Conservation (phyloP, 2,329 filamentous ascomycete species). For the Penicillium vulpinum region DNA sequence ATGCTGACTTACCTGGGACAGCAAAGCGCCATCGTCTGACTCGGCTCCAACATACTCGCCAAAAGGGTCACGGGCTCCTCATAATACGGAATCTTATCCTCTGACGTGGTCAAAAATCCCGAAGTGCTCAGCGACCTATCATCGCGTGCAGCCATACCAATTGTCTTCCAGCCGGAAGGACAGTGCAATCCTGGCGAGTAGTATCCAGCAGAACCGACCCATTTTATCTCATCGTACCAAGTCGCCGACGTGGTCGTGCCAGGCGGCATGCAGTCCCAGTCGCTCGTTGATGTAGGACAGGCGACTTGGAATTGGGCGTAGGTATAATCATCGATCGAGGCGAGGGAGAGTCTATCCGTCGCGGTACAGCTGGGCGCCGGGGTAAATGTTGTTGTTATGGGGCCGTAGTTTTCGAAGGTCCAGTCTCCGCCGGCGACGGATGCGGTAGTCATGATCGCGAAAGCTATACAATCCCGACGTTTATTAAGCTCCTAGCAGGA, state of each 20-base stretch:
- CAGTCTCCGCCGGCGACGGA: background rate
- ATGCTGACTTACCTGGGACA: background rate
- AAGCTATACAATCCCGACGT: background rate
- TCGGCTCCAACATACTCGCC: background rate
- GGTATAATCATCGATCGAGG: background rate
- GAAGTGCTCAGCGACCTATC: constrained; percentile 2
- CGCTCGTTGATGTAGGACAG: background rate
- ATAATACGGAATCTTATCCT: background rate
- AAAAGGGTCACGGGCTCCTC: background rate
- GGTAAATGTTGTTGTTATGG: constrained; percentile 5
- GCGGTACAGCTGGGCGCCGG: constrained; percentile 3
- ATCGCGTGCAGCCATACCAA: constrained; percentile 1
- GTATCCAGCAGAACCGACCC: background rate
- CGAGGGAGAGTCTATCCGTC: background rate
- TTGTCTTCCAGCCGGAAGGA: constrained; percentile 1
- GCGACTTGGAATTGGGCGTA: background rate
- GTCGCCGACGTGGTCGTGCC: background rate
- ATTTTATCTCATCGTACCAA: background rate
- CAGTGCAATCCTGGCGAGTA: constrained; percentile 6
- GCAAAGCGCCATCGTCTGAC: background rate
- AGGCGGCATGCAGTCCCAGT: constrained; percentile 1
- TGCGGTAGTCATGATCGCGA: background rate
- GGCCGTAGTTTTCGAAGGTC: constrained; percentile 1
- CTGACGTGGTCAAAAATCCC: background rate
- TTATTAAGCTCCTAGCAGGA: background rate